Conservation (phyloP, 108 stramenopile genomes). For the Hondaea fermentalgiana region DNA sequence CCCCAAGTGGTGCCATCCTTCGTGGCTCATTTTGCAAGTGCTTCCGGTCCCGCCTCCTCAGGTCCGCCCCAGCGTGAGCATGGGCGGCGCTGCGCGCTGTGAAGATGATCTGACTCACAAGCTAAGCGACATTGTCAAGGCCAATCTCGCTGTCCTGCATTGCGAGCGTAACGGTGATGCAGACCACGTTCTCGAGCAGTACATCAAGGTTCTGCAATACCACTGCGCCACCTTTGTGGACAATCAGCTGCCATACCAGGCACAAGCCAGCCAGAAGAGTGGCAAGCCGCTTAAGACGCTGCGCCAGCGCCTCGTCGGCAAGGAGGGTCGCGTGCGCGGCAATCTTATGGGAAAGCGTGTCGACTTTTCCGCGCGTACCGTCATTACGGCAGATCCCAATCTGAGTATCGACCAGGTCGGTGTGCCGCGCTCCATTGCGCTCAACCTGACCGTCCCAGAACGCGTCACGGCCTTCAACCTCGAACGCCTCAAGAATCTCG, state of each 20-base stretch:
- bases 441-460: slow-evolving; percentile 93
- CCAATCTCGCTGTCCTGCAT: slow-evolving; percentile 76
- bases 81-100: slow-evolving; percentile 61
- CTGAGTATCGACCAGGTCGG: slow-evolving; percentile 97
- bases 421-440: slow-evolving; percentile 87
- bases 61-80: slow-evolving; percentile 84
- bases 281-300: slow-evolving; percentile 96
- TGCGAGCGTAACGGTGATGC: slow-evolving; percentile 81
- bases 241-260: slow-evolving; percentile 77
- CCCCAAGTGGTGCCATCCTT: slow-evolving; percentile 79
- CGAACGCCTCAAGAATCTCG: slow-evolving; percentile 66
- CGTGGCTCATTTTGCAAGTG: slow-evolving; percentile 90
- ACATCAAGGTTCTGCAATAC: slow-evolving; percentile 90
- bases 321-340: slow-evolving; percentile 96
- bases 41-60: slow-evolving; percentile 94
- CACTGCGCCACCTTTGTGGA: slow-evolving; percentile 82
- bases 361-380: slow-evolving; percentile 94
- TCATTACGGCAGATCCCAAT: slow-evolving; percentile 99
- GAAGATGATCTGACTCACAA: slow-evolving; percentile 97
- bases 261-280: slow-evolving; percentile 81
- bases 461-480: slow-evolving; percentile 90
- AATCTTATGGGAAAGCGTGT: slow-evolving; percentile 99
- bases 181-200: slow-evolving; percentile 80
- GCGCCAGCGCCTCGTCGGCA: slow-evolving; percentile 84
- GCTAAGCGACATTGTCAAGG: slow-evolving; percentile 89